Base-by-base conservation (phyloP, 1,139 yeast species). In the Kluyveromyces marxianus region DNA sequence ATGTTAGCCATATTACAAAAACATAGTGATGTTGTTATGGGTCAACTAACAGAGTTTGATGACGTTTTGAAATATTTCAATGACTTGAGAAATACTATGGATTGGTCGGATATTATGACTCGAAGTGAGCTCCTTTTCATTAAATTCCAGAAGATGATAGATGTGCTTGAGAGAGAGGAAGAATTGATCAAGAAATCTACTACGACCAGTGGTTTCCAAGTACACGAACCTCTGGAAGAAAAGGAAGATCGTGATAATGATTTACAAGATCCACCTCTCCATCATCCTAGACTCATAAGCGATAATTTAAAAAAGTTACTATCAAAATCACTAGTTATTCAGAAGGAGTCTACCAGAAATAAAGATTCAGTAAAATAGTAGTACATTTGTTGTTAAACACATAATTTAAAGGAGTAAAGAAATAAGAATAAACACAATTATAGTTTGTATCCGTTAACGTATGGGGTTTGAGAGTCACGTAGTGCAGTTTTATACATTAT, bases 1-100 rank as follows among this genome's bases (percentile, higher is more conserved):
- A 94, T 96, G 24, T 69, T 92, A 54, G 92, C 95, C 0, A 82
- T 92, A 25, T 72, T 94, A 46, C 95, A 92, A 58, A 89, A 87
- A 57, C 83, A 90, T 63, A 88, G 89, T 57, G 76, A 83, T 42
- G 80, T 86, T 31, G 86, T 92, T 39, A 77, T 82, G 54, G 78
- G 81, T 44, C 85, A 88, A 58, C 71, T 90, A 50, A 69, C 70
- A 33, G 79, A 82, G 50, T 90, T 92, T 67, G 98, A 92, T 60
- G 96, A 90, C 62, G 92, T 92, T 24, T 73, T 92, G 57, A 88
- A 86, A 69, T 94, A 86, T 63, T 85, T 92, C 79, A 92, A 92
- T 65, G 97, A 92, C 56, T 72, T 94, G 51, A 79, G 88, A 43
- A 83, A 83, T 74, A 76, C 79, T 4, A 71, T 89, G 69, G 80